Evolutionary conservation across 495 filamentous ascomycete genomes (phyloP).

Genomic region (Xylaria longipes): DNA sequence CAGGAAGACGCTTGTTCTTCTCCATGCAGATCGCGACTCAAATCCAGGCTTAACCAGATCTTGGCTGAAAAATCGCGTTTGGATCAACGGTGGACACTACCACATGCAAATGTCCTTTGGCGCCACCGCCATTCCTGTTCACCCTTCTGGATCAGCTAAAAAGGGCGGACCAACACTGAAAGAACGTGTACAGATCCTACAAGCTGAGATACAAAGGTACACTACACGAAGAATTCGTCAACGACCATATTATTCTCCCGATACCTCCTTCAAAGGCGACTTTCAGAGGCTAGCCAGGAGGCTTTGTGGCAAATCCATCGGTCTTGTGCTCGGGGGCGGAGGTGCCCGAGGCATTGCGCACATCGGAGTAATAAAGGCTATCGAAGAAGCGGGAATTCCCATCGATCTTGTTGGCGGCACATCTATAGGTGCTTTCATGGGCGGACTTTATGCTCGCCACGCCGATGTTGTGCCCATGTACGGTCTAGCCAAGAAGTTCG

Average conservation of each 20-base stretch:
- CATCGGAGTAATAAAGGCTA: constrained; percentile 89
- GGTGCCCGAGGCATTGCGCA: constrained; percentile 91
- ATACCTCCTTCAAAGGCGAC: constrained; percentile 93
- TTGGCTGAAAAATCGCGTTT: constrained; percentile 93
- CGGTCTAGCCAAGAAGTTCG: constrained; percentile 94
- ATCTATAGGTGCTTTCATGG: constrained; percentile 97
- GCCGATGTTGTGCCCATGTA: constrained; percentile 98
- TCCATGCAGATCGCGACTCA: constrained; percentile 91
- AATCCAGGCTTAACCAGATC: constrained; percentile 79
- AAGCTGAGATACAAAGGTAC: constrained; percentile 97
- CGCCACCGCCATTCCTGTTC: constrained; percentile 75
- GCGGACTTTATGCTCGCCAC: constrained; percentile 92
- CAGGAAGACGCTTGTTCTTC: constrained; percentile 89
- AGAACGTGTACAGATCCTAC: constrained; percentile 89
- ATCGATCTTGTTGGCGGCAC: constrained; percentile 97
- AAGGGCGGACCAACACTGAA: constrained; percentile 87
- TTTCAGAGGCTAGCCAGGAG: constrained; percentile 92
- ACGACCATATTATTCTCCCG: constrained; percentile 85
- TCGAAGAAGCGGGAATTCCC: constrained; percentile 95
- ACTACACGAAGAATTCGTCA: constrained; percentile 86
- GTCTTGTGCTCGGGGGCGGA: constrained; percentile 90
- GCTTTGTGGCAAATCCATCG: constrained; percentile 92
- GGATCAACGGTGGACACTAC: constrained; percentile 99
- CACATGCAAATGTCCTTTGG: constrained; percentile 96
- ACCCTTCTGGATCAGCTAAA: constrained; percentile 67